phyloP scores from a whole-genome alignment of 257 asterid genomes.

The Nyctanthes arbortristis region DNA sequence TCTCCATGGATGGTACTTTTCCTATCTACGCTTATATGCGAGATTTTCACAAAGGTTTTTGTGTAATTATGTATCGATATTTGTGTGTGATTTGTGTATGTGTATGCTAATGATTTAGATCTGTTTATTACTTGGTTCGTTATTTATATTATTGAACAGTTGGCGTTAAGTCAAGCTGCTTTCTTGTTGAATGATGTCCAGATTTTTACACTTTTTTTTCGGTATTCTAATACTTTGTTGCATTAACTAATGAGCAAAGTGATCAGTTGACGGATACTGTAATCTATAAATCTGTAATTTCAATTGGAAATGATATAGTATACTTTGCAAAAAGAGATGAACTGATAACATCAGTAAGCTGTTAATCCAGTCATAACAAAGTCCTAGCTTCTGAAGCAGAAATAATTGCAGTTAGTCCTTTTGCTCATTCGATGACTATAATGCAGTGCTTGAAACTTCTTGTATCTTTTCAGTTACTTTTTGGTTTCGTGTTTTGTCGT shows the following conservation, averaged over 20 bases:
- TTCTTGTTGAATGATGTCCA: too few species aligned
- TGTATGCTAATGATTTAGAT: neutral
- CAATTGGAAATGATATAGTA: neutral
- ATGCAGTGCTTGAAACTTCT: too few species aligned
- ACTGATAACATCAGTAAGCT: neutral
- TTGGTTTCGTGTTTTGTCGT: too few species aligned
- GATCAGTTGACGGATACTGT: neutral
- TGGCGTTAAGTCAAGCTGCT: too few species aligned
- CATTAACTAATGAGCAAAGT: neutral
- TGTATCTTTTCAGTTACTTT: too few species aligned
- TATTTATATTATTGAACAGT: neutral
- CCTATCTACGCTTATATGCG: conserved; percentile 4
- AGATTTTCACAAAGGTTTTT: conserved; percentile 3
- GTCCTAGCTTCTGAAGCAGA: neutral
- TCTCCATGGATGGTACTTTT: conserved; percentile 52
- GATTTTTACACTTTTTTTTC: too few species aligned
- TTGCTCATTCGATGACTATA: neutral
- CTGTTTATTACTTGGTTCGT: neutral
- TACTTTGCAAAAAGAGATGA: too few species aligned
- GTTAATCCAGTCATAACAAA: neutral
- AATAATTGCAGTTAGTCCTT: neutral
- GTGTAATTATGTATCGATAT: neutral
- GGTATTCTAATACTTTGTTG: neutral
- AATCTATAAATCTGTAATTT: neutral
- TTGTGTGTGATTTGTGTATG: neutral